Percentiles rank a stretch among this genome's conserved stretches.
Evolutionary conservation across 352 stramenopile genomes (phyloP).

Genomic region (Detonula confervacea): DNA sequence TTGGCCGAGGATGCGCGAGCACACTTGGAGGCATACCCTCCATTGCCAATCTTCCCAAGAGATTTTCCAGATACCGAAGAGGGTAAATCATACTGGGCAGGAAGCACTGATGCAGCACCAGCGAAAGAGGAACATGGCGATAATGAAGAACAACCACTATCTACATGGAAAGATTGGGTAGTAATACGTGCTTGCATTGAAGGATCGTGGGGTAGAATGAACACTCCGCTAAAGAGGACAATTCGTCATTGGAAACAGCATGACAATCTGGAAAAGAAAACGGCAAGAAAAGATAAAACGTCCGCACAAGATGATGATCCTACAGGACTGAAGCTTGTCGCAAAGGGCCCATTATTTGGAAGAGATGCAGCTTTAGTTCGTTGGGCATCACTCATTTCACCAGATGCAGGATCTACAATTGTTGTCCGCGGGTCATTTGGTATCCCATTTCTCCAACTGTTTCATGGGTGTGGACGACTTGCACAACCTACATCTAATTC

Average conservation of each 20-base stretch:
- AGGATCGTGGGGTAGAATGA: constrained; percentile 52
- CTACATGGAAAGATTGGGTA: constrained; percentile 23
- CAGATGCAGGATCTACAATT: constrained; percentile 14
- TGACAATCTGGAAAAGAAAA: constrained; percentile 9
- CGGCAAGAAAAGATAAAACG: neutral
- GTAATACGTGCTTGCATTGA: constrained; percentile 54
- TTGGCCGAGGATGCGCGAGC: constrained; percentile 66
- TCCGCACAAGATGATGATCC: neutral
- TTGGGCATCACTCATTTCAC: constrained; percentile 48
- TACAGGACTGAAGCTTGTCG: constrained; percentile 3
- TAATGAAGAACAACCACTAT: constrained; percentile 1
- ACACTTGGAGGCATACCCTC: constrained; percentile 67
- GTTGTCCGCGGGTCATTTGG: constrained; percentile 59
- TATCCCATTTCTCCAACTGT: constrained; percentile 49
- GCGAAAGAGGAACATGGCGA: constrained; percentile 1
- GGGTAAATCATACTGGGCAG: constrained; percentile 67
- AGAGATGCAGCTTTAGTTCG: constrained; percentile 24
- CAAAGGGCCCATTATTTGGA: neutral
- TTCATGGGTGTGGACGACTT: constrained; percentile 48
- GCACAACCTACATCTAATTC: neutral
- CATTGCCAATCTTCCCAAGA: constrained; percentile 71
- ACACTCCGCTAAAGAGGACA: constrained; percentile 31
- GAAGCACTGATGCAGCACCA: neutral
- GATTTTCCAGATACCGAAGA: constrained; percentile 74
- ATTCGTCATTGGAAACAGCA: constrained; percentile 17